A percentile compares a stretch with the other conserved stretches of the same genome.
phyloP scores from a whole-genome alignment of 1,139 yeast species.

The Pichia sp. region DNA sequence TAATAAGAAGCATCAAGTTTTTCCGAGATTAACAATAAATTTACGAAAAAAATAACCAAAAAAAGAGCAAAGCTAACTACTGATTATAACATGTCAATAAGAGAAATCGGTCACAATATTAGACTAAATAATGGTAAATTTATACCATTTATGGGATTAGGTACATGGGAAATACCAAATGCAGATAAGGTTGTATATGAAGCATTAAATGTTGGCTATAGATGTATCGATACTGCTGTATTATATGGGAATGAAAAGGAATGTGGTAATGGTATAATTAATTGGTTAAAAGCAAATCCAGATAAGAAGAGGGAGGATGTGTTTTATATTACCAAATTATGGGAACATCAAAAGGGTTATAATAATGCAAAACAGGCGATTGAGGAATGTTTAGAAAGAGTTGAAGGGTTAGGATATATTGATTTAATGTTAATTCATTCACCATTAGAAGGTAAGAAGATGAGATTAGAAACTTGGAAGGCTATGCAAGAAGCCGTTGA shows the following conservation, averaged over 20 bases:
- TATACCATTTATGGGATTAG: slow-evolving; percentile 45
- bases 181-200: slow-evolving; percentile 40
- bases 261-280: slow-evolving; percentile 46
- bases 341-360: slow-evolving; percentile 56
- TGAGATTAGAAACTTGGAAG: slow-evolving; percentile 49
- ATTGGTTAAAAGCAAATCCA: slow-evolving; percentile 49
- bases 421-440: slow-evolving; percentile 55
- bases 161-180: slow-evolving; percentile 41
- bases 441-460: slow-evolving; percentile 47
- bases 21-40: no score
- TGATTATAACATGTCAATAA: background rate
- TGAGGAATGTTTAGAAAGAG: slow-evolving; percentile 41
- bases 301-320: slow-evolving; percentile 49
- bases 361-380: slow-evolving; percentile 51
- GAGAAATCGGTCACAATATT: slow-evolving; percentile 6
- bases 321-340: slow-evolving; percentile 65
- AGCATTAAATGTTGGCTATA: slow-evolving; percentile 42
- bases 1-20: no score
- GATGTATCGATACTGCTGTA: slow-evolving; percentile 57
- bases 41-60: no score
- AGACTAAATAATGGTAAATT: slow-evolving; percentile 31
- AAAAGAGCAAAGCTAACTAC: no score
- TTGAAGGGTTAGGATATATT: slow-evolving; percentile 43
- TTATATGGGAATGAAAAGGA: slow-evolving; percentile 51
- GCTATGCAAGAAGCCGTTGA: slow-evolving; percentile 65